Base-by-base conservation (phyloP, 2,329 filamentous ascomycete genomes). In the Colletotrichum liriopes region DNA sequence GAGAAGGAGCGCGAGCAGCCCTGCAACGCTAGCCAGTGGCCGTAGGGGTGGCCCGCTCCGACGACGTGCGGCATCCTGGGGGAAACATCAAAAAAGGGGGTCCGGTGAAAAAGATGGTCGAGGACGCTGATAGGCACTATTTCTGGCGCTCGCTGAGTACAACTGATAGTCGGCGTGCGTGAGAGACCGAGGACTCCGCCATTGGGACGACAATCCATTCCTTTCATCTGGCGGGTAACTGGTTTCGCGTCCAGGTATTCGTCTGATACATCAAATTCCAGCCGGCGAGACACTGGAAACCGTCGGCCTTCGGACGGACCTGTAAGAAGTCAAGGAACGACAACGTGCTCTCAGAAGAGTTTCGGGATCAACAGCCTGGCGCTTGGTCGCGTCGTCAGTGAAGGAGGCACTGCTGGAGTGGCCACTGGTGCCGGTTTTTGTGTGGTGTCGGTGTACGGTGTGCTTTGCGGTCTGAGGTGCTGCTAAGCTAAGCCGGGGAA, bases 281-380 rank as follows among this genome's bases (percentile, higher is more conserved):
- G 62, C 14, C 37, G 45, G 47, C 59, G 51, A 69, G 65, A 72
- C 69, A 69, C 26, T 54, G 59, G 45, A 51, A 55, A 41, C 32
- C 55, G 41, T 64, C 49, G 35, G 49, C 43, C 32, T 69, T 69
- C 16, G 37, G 65, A 63, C 14, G 65, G 62, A 65, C 69, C 69
- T 72, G 65, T 72, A 59, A 47, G 26, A 64, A 47, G n/a, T 54
- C 51, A n/a, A 52, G 52, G 26, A 63, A 16, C n/a, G 45, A 35
- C 65, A 72, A 72, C 69, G 69, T 69, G 69, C 52, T 54, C 37
- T 26, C 45, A 39, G 5, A 63, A 63, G 45, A 54, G 47, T 72
- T 72, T 70, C 70, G 66, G 70, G 60, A 70, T 65, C 70, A 70
- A 69, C 65, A 59, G 59, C 35, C 47, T 49, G 54, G 61, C 59